Base-by-base conservation (phyloP, 2,329 filamentous ascomycete species). In the Diaporthe aspalathi region DNA sequence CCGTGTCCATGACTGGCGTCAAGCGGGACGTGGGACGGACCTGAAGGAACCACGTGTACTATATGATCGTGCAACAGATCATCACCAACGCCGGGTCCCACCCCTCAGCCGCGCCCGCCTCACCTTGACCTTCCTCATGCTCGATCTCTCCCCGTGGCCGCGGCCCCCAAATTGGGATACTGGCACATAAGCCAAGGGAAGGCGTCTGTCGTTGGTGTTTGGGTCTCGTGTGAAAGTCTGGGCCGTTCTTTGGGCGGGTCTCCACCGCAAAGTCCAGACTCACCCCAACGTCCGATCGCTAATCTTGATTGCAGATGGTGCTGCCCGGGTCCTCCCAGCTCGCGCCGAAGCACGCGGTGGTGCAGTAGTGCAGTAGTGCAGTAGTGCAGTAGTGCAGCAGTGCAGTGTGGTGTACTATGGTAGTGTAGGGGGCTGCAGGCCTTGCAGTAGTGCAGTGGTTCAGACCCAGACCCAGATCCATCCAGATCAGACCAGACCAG, bases 181-280 rank as follows among this genome's bases (percentile, higher is more conserved):
- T 32, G 32, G 32, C 32, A 27, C 54, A 4, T 17, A 4, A 9
- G 2, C 1, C n/a, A 57, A n/a, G 35, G 27, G 9, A 43, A 27
- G 32, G 24, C 22, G 43, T 24, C 32, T 7, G 60, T 63, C 17
- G 27, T 35, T 17, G 45, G 6, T 11, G 16, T 29, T 57, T 52
- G 67, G 67, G 47, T 60, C 54, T 68, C 40, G 32, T 24, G 20
- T 7, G 17, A n/a, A 43, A 63, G 60, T 63, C 60, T 63, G 60
- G 60, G 60, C 60, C 60, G 40, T 49, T 63, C 60, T 49, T 63
- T 63, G 17, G 60, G 20, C 60, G 67, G 54, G 67, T 63, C 67
- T 65, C 67, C 67, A 78, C 57, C 35, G 9, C 49, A 35, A 50
- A 65, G 60, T 65, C 60, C 60, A 65, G 60, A 62, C 35, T 38